A percentile compares a stretch with the other conserved stretches of the same genome.
Evolutionary conservation across 2,329 filamentous ascomycete species (phyloP).

Genomic region (Mycogone perniciosa): DNA sequence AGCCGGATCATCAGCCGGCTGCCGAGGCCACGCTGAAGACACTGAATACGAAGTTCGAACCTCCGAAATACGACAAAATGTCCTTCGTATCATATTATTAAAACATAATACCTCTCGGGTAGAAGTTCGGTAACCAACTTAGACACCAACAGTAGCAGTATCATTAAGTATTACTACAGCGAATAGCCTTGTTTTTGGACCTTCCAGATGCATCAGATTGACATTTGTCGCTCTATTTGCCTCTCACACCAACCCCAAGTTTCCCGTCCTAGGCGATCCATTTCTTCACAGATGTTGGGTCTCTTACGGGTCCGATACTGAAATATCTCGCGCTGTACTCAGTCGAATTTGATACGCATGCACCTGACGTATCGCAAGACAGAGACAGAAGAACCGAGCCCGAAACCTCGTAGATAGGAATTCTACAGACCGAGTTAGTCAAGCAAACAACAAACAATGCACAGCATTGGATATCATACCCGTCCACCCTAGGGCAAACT

Average conservation of each 20-base stretch:
- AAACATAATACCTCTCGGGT: no score
- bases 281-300: slow-evolving; percentile 10
- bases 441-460: not conserved
- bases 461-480: slow-evolving; percentile 24
- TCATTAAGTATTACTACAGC: no score
- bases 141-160: no score
- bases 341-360: slow-evolving; percentile 26
- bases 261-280: slow-evolving; percentile 5
- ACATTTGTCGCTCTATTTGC: no score
- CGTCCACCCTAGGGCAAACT: slow-evolving; percentile 32
- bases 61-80: not conserved
- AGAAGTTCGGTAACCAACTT: no score
- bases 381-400: not conserved
- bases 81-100: no score
- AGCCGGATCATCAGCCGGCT: not conserved
- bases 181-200: no score
- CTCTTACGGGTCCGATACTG: slow-evolving; percentile 24
- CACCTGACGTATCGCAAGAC: slow-evolving; percentile 12
- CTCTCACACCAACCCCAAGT: not conserved
- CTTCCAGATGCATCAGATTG: no score
- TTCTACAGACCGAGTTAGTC: not conserved
- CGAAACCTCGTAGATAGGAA: not conserved
- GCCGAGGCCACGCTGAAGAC: not conserved
- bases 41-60: not conserved
- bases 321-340: slow-evolving; percentile 24